Evolutionary conservation across 345 rosid species (phyloP).

Genomic region (Turnera subulata): DNA sequence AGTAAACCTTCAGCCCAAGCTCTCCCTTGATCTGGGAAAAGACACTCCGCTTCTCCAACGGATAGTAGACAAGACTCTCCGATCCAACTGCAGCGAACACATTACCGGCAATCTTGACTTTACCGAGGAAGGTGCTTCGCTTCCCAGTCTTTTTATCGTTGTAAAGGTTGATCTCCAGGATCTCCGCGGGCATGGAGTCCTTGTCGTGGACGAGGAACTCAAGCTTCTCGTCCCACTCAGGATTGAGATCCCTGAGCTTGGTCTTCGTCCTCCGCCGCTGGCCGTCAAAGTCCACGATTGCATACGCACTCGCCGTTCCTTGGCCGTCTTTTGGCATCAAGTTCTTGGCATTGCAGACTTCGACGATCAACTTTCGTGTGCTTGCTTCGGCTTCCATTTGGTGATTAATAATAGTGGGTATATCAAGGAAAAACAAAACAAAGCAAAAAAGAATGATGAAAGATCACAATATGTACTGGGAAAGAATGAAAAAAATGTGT

Average conservation of each 20-base stretch:
- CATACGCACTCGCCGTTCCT: conserved; percentile 88
- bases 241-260: conserved; percentile 75
- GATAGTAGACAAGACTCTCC: conserved; percentile 65
- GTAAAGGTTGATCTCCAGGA: conserved; percentile 71
- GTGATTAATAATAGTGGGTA: not conserved
- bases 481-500: not conserved
- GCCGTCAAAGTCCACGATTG: conserved; percentile 73
- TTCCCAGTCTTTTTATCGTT: conserved; percentile 74
- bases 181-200: conserved; percentile 55
- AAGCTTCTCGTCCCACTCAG: conserved; percentile 82
- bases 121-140: conserved; percentile 66
- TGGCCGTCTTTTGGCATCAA: conserved; percentile 94
- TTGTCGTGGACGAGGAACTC: conserved; percentile 68
- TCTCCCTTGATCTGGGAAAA: conserved; percentile 87
- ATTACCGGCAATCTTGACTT: conserved; percentile 63
- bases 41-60: conserved; percentile 85
- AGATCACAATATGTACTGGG: too few relatives aligned
- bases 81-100: conserved; percentile 51
- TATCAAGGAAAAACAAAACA: not conserved
- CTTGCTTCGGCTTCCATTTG: conserved; percentile 57
- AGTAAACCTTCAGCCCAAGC: conserved; percentile 66
- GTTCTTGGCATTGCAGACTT: conserved; percentile 74
- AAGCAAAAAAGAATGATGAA: not conserved
- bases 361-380: conserved; percentile 63
- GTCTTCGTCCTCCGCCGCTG: conserved; percentile 81